Base-by-base conservation (phyloP, 306 rosid genomes). In the Cajanus cajan region DNA sequence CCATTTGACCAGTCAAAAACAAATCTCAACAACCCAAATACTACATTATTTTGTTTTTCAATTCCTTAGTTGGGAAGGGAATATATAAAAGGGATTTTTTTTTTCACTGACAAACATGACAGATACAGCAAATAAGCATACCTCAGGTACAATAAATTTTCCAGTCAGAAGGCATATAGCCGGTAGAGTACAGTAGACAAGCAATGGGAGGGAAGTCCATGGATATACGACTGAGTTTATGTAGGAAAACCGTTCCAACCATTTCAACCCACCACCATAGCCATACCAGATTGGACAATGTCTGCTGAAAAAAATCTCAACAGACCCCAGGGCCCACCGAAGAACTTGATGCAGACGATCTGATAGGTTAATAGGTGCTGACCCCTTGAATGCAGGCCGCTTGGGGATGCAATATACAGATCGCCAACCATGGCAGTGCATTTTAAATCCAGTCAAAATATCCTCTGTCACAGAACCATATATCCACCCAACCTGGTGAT, bases 361-460 rank as follows among this genome's bases (percentile, higher is more conserved):
- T 5, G 98, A 91, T 33, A 95, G 93, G 59, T 95, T 95, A 61
- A 95, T 95, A 47, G 99, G 99, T 66, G 99, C 98, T 3, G 99
- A 96, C 28, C 99, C 99, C 78, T 96, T 96, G 86, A 96, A 96
- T 21, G 99, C 99, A 10, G 99, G 88, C 33, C 83, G 83, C 77
- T 88, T 90, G 13, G 99, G 99, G 66, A 96, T 88, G 82, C 99
- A 96, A 84, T 96, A 96, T 63, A 96, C 98, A 21, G 99, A 96
- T 64, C 96, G 87, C 99, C 99, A 96, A 57, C 99, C 99, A 72
- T 96, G 99, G 83, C 99, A 96, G 52, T 96, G 99, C 99, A 96
- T 96, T 87, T 96, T 96, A 77, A 96, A 96, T 77, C 99, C 99
- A 59, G 98, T 96, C 87, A 96, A 88, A 85, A 96, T 96, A 84